A percentile compares a stretch with the other conserved stretches of the same genome.
These are phyloP conservation scores for Exserohilum turcica DNA, from an alignment of 2,329 filamentous ascomycete genomes.

Conservation along the genomic window DNA sequence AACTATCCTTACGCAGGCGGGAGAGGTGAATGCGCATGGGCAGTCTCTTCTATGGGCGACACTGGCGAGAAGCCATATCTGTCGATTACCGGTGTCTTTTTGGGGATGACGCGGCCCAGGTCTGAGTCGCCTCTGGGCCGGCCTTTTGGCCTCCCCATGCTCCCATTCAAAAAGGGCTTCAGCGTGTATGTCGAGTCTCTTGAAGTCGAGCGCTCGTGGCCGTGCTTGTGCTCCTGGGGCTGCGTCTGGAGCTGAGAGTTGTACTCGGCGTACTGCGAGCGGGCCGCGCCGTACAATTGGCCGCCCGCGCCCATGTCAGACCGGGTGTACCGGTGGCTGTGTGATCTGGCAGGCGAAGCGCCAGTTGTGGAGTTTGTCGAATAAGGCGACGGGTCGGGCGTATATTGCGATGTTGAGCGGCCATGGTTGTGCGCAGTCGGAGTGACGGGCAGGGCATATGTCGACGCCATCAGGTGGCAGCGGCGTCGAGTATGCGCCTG, in stretches of 20 bases:
- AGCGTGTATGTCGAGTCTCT: slow-evolving; percentile 38
- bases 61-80: slow-evolving; percentile 44
- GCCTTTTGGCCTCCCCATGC: slow-evolving; percentile 34
- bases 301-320: slow-evolving; percentile 43
- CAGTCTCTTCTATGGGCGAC: slow-evolving; percentile 42
- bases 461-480: slow-evolving; percentile 49
- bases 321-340: slow-evolving; percentile 38
- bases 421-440: slow-evolving; percentile 40
- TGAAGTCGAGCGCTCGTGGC: slow-evolving; percentile 30
- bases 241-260: slow-evolving; percentile 19
- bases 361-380: slow-evolving; percentile 25
- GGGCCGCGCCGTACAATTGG: slow-evolving; percentile 40
- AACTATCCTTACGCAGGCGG: slow-evolving; percentile 30
- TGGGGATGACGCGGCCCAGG: slow-evolving; percentile 46
- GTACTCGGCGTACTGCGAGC: slow-evolving; percentile 37
- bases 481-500: slow-evolving; percentile 21
- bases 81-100: slow-evolving; percentile 24
- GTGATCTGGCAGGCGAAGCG: slow-evolving; percentile 31
- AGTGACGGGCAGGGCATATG: slow-evolving; percentile 51
- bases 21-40: slow-evolving; percentile 15
- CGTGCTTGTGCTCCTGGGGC: slow-evolving; percentile 29
- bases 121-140: slow-evolving; percentile 54
- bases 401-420: slow-evolving; percentile 48
- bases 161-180: slow-evolving; percentile 33
- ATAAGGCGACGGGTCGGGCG: slow-evolving; percentile 31